Base-by-base conservation (phyloP, 2,329 filamentous ascomycete genomes). In the Penicillium psychrosexuale region DNA sequence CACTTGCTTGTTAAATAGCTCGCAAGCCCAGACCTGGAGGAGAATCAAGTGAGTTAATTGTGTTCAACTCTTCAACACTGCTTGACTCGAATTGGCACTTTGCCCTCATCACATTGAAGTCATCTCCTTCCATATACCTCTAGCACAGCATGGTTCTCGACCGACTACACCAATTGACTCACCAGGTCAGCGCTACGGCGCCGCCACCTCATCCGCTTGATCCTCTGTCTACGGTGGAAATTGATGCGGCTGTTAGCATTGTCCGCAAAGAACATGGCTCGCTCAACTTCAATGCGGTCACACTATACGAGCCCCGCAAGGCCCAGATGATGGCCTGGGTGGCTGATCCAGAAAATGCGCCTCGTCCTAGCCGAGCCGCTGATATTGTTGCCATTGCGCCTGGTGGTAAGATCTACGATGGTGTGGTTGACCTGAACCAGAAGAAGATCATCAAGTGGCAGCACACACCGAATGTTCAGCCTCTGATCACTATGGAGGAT, bases 401-500 rank as follows among this genome's bases (percentile, higher is more conserved):
- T 2, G 88, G 86, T 6, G 90, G 90, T 62, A 89, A 87, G 69
- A 85, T 96, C 0, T 93, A 85, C 61, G 91, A 97, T 73, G 91
- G 89, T 0, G 76, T 92, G 45, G 87, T 96, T 3, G 85, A 95
- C 68, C 73, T 96, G 52, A 78, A 82, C 19, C 78, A 84, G 43
- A 79, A 78, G 51, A 87, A 83, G 67, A 84, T 96, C 50, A 71
- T 86, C 8, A 81, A 83, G 61, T 97, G 91, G 91, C 84, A 89
- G 69, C 77, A 85, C 57, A 82, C 90, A 2, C 84, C 88, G 4
- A 89, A 87, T 24, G 84, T 91, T 13, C 91, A 96, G 72, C 92
- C 91, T 28, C 82, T 96, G 71, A 95, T 96, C 69, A 96, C 90
- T 0, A 91, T 95, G 84, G 91, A 96, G 69, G 92, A 96, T 71